Evolutionary conservation across 495 filamentous ascomycete genomes (phyloP).

Genomic region (Penicillium waksmanii): DNA sequence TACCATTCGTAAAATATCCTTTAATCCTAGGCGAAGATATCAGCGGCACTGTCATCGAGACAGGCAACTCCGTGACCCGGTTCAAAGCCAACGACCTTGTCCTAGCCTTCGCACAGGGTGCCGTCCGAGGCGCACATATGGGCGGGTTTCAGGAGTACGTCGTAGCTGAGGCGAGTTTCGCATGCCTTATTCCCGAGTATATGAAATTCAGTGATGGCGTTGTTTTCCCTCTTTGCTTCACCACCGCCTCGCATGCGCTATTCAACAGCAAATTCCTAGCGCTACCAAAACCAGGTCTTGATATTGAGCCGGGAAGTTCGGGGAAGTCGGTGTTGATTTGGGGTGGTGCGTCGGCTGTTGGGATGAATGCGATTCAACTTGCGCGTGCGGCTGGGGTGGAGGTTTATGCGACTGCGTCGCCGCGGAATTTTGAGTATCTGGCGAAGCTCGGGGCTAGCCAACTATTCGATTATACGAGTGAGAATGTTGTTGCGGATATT

Average conservation of each 20-base stretch:
- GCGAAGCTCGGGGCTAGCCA: slow-evolving; percentile 54
- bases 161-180: slow-evolving; percentile 34
- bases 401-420: slow-evolving; percentile 56
- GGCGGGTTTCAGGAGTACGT: slow-evolving; percentile 55
- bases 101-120: slow-evolving; percentile 21
- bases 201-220: slow-evolving; percentile 50
- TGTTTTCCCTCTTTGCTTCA: slow-evolving; percentile 57
- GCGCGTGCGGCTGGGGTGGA: slow-evolving; percentile 55
- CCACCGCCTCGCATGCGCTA: slow-evolving; percentile 57
- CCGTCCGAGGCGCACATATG: slow-evolving; percentile 22
- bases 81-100: slow-evolving; percentile 48
- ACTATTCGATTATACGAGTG: slow-evolving; percentile 59
- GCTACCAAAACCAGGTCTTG: slow-evolving; percentile 33
- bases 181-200: slow-evolving; percentile 48
- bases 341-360: slow-evolving; percentile 62
- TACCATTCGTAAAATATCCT: slow-evolving; percentile 44
- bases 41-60: slow-evolving; percentile 53
- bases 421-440: slow-evolving; percentile 53
- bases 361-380: slow-evolving; percentile 61
- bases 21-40: slow-evolving; percentile 57
- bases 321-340: slow-evolving; percentile 39
- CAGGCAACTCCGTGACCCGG: slow-evolving; percentile 35
- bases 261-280: slow-evolving; percentile 48
- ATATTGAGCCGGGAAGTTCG: slow-evolving; percentile 12
- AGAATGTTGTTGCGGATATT: slow-evolving; percentile 34